Evolutionary conservation across 768 basidiomycete genomes (phyloP), one percentile per base, ranked within the genome.

Genomic region (Imleria badia): DNA sequence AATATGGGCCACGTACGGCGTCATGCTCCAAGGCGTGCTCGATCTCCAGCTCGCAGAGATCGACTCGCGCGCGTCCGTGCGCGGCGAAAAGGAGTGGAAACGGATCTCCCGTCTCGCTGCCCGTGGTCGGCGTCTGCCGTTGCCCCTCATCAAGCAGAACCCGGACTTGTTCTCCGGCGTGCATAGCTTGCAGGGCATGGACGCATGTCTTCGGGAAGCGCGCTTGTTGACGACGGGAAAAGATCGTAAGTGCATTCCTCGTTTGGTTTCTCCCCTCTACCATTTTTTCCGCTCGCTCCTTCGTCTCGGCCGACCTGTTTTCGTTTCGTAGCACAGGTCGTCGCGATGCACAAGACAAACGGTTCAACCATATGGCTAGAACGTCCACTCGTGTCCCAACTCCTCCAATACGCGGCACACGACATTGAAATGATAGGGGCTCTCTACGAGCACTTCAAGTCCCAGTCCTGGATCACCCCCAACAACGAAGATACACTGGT

Each of bases 21-120:
- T 74, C 22, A 26, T 45, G 0, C 56, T 78, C 22, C 56, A 61
- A 11, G 66, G 67, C 14, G 67, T 78, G 11, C 54, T 78, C 12
- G 77, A 78, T 54, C 66, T 78, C 29, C 76, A 77, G 52, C 63
- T 78, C 14, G 77, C 68, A 3, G 77, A 77, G 53, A 66, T 76
- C 48, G 50, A 58, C 31, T 71, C 70, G 0, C 69, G 73, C 22
- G 8, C 40, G 10, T 41, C 57, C 12, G 43, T 69, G 19, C 59
- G 63, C 5, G 68, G 64, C 3, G 69, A 72, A 40, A 52, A 50
- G 45, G 66, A 73, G 13, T 57, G 60, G 46, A 60, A 63, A 22
- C 66, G 74, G 1, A 26, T 70, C 11, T 31, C 55, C 0, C 67
- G 73, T 6, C 59, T 75, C 2, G 61, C 67, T 11, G 47, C 57